A percentile compares a stretch with the other conserved stretches of the same genome.
These are phyloP conservation scores for Clonostachys rosea DNA, from an alignment of 2,329 filamentous ascomycete genomes.

Conservation along the genomic window DNA sequence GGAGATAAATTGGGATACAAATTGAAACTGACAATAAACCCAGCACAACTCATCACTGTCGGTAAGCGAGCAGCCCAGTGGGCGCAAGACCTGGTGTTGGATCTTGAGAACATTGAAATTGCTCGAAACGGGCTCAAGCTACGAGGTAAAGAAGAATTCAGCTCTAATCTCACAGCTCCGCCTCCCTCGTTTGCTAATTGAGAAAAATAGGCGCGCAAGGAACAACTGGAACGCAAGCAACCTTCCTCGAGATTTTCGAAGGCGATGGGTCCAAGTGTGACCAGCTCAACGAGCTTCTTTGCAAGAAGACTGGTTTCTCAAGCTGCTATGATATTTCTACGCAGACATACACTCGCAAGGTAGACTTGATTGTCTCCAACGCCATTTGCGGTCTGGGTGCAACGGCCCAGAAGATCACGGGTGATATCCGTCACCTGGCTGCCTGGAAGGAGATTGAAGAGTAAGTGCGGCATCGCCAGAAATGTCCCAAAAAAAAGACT, in stretches of 20 bases:
- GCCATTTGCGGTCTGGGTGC: constrained; percentile 75
- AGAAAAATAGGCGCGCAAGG: constrained; percentile 48
- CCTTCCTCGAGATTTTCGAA: constrained; percentile 49
- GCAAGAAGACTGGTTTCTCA: constrained; percentile 49
- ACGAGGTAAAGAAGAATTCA: constrained; percentile 43
- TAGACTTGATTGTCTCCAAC: constrained; percentile 77
- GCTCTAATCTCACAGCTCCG: constrained; percentile 32
- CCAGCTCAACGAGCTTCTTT: constrained; percentile 49
- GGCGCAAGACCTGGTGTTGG: constrained; percentile 61
- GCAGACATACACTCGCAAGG: constrained; percentile 71
- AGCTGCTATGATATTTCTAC: constrained; percentile 52
- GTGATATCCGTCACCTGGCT: constrained; percentile 71
- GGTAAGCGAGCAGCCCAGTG: constrained; percentile 56
- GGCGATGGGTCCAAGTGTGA: constrained; percentile 45
- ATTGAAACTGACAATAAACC: not conserved
- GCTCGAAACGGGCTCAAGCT: constrained; percentile 67
- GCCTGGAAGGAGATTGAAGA: constrained; percentile 81
- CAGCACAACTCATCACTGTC: constrained; percentile 47
- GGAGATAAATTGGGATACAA: constrained; percentile 3
- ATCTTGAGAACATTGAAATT: constrained; percentile 68
- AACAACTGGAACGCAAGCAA: constrained; percentile 75
- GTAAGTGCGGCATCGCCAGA: not conserved
- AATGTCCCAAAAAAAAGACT: constrained; percentile 30
- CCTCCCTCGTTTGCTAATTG: not conserved
- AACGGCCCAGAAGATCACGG: constrained; percentile 66